These are phyloP conservation scores for Sporobolomyces roseus DNA, from an alignment of 768 basidiomycete genomes.

Conservation along the genomic window DNA sequence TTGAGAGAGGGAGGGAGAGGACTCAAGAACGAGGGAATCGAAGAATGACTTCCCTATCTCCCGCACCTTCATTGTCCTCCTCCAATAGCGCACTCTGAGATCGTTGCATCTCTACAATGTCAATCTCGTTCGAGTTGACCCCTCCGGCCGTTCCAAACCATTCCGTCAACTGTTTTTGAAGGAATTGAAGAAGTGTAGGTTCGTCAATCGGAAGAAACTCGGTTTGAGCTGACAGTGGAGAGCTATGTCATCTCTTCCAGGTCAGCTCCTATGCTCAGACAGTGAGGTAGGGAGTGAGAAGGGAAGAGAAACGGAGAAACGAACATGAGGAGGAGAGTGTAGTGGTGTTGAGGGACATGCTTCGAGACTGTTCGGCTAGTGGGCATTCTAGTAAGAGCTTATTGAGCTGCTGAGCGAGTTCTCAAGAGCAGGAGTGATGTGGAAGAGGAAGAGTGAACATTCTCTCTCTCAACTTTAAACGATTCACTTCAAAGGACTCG, in stretches of 20 bases:
- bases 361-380: conserved; percentile 3
- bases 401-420: no score
- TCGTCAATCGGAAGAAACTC: neutral
- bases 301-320: neutral
- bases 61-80: neutral
- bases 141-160: conserved; percentile 32
- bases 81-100: neutral
- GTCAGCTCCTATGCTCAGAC: no score
- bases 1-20: neutral
- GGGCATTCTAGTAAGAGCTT: no score
- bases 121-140: conserved; percentile 15
- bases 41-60: neutral
- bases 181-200: neutral
- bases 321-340: conserved; percentile 18
- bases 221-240: neutral
- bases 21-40: conserved; percentile 11
- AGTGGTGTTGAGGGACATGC: conserved; percentile 11
- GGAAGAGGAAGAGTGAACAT: neutral
- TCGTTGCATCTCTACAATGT: conserved; percentile 1
- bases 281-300: neutral
- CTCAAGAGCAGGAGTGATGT: no score
- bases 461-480: no score
- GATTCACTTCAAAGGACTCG: no score
- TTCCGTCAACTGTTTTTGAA: neutral
- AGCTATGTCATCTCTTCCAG: neutral